Evolutionary conservation across 2,329 filamentous ascomycete genomes (phyloP), one percentile per base, ranked within the genome.

Genomic region (Aspergillus fumigatus): DNA sequence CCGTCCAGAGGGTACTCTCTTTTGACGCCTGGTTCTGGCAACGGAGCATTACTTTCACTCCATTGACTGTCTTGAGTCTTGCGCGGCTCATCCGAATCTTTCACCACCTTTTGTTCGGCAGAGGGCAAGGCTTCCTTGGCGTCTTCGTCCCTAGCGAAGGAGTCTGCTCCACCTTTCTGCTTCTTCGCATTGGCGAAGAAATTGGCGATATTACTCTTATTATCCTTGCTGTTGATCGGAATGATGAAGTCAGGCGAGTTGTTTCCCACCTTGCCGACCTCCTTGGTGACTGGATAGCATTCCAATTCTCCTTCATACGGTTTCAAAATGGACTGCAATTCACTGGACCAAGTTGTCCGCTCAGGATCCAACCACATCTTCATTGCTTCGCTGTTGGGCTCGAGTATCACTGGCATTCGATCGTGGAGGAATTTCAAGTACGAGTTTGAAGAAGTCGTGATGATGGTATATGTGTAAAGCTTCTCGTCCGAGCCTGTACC

Each of bases 261-360:
- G 65, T 96, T 96, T 5, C 93, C 92, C 0, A 96, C 92, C 75
- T 96, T 97, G 0, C 92, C 92, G 0, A 97, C 93, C 3, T 94
- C 92, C 70, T 90, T 89, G 65, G 82, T 86, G 2, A 99, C 94
- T 0, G 88, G 86, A 69, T 96, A 97, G 53, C 89, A 86, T 54
- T 95, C 90, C 8, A 99, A 77, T 54, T 90, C 87, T 4, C 89
- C 90, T 4, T 84, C 75, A 62, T 86, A 96, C 0, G 94, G 92
- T 67, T 84, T 88, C n/a, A 97, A 77, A 0, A 96, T 76, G 0
- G 79, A 79, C 70, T 97, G 92, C 27, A 97, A 77, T 54, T 94
- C 88, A 52, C 80, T 81, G 2, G 84, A 87, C 93, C 94, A 97
- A 57, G 86, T 84, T 23, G 80, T 78, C 19, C 83, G 82, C 1